These are phyloP conservation scores for Euphrasia arctica DNA, from an alignment of 305 asterid species.

Conservation along the genomic window DNA sequence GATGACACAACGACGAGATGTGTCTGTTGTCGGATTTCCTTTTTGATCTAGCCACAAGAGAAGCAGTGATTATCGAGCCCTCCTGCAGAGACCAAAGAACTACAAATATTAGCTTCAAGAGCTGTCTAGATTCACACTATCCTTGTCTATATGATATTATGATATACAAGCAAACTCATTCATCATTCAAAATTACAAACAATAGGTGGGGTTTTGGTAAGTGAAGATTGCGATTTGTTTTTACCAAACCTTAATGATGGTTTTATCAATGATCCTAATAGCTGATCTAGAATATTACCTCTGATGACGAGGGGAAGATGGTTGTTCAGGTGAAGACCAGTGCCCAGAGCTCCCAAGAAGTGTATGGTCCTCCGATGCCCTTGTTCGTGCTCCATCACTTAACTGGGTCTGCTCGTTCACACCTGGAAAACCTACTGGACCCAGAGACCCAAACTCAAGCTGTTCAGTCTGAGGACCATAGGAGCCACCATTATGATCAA, in stretches of 20 bases:
- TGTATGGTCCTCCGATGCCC: slow-evolving; percentile 62
- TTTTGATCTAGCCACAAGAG: background rate
- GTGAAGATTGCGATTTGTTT: too few species aligned
- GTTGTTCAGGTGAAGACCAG: slow-evolving; percentile 71
- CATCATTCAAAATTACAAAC: too few species aligned
- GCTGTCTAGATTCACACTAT: too few species aligned
- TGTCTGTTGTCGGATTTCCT: background rate
- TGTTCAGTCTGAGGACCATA: slow-evolving; percentile 44
- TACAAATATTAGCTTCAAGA: too few species aligned
- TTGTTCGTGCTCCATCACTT: slow-evolving; percentile 46
- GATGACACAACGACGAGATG: too few species aligned
- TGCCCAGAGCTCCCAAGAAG: slow-evolving; percentile 54
- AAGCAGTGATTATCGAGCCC: slow-evolving; percentile 32
- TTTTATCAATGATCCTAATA: too few species aligned
- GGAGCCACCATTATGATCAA: slow-evolving; percentile 40
- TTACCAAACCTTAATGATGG: too few species aligned
- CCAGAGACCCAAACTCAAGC: slow-evolving; percentile 75
- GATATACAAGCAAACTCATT: too few species aligned
- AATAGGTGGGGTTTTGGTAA: too few species aligned
- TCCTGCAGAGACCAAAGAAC: slow-evolving; percentile 40
- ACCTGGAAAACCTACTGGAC: slow-evolving; percentile 52
- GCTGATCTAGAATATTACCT: slow-evolving; percentile 34
- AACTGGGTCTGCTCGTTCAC: slow-evolving; percentile 46
- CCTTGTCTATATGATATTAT: too few species aligned
- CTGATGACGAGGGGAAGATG: slow-evolving; percentile 75